Percentiles rank a stretch among this genome's conserved stretches.
Evolutionary conservation across 768 basidiomycete species (phyloP).

Genomic region (Mycena kentingensis): DNA sequence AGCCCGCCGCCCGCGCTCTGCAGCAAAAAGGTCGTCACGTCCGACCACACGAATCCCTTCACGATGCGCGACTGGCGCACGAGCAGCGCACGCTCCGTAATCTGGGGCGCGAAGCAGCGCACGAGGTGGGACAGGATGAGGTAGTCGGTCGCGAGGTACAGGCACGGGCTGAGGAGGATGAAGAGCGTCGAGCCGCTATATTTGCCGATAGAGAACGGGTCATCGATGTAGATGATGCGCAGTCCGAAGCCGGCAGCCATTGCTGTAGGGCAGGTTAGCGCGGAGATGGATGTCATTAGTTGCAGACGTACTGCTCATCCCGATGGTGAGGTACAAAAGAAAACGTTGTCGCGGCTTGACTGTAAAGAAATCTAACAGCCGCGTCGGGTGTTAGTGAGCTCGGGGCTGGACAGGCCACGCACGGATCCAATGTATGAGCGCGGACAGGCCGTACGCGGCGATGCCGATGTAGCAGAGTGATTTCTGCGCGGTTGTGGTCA

Average conservation of each 20-base stretch:
- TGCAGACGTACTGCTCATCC: conserved; percentile 18
- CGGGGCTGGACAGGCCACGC: not conserved
- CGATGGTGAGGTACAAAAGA: conserved; percentile 3
- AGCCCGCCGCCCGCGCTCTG: conserved; percentile 45
- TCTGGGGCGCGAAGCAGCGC: conserved; percentile 30
- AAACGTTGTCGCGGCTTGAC: conserved; percentile 4
- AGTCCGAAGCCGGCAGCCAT: conserved; percentile 11
- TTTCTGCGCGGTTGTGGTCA: too few species aligned
- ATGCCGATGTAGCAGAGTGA: too few species aligned
- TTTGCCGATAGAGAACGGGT: not conserved
- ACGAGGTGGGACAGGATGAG: conserved; percentile 53
- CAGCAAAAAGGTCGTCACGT: conserved; percentile 53
- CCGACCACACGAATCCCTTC: conserved; percentile 50
- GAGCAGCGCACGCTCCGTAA: conserved; percentile 40
- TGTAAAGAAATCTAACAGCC: conserved; percentile 1
- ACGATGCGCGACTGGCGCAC: conserved; percentile 43
- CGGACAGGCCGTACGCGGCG: conserved; percentile 17
- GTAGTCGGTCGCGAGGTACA: conserved; percentile 58
- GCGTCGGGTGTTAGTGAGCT: too few species aligned
- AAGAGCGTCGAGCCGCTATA: conserved; percentile 6
- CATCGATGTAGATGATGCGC: conserved; percentile 5
- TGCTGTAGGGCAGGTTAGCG: not conserved
- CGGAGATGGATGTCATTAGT: not conserved
- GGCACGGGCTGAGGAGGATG: conserved; percentile 44
- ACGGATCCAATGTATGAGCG: conserved; percentile 18